Evolutionary conservation across 495 filamentous ascomycete genomes (phyloP), one percentile per base, ranked within the genome.

Genomic region (Trypethelium eluteriae): DNA sequence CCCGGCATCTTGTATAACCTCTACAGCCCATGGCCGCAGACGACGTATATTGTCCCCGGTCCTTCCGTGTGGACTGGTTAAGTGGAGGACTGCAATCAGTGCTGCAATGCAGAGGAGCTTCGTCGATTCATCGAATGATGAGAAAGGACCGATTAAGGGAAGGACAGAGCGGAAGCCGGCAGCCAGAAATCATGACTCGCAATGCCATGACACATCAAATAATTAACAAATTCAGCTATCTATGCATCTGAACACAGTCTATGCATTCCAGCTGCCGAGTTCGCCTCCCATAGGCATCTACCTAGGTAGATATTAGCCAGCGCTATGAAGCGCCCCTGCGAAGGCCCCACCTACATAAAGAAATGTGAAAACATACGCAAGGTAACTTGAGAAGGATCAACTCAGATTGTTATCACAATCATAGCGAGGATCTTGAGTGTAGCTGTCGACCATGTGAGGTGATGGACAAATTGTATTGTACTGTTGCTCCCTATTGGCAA

Each of bases 41-140:
- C 64, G 16, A 64, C 64, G 36, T 70, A 70, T 39, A 62, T 59
- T 59, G 39, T 66, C 2, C 69, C 69, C 3, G 69, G 69, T n/a
- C 69, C 69, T 53, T 1, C 66, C 36, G 63, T 70, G 32, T 67
- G 66, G 68, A 63, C 66, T 36, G 53, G 53, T 59, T 59, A 36
- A 36, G 32, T 16, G 49, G n/a, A 59, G 18, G 11, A 16, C 12
- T 53, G n/a, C 49, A 5, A 53, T 18, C 12, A 5, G 49, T 53
- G n/a, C 49, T 25, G n/a, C 5, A 18, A 5, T 53, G n/a, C 16
- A 14, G n/a, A 53, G 49, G 49, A 25, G n/a, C 49, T 53, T 53
- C n/a, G n/a, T 53, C 16, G 12, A 25, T 9, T 53, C 2, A 25
- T 53, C 5, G 49, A 5, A n/a, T 5, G 11, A 53, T 53, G 41